phyloP scores from a whole-genome alignment of 192 early-diverging fungal genomes.

The Oehlia diaphana region DNA sequence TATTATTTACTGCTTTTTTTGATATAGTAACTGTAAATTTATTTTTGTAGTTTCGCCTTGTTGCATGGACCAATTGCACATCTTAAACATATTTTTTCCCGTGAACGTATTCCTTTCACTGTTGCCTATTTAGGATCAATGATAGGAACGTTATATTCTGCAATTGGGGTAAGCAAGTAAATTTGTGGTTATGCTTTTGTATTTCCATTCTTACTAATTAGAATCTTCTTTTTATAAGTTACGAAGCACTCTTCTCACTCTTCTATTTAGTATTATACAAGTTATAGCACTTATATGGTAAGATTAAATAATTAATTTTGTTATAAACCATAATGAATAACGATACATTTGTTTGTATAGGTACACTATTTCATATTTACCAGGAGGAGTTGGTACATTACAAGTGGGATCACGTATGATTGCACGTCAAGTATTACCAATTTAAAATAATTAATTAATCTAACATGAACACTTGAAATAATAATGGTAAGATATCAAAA shows the following conservation, averaged over 20 bases:
- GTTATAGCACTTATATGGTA: conserved; percentile 30
- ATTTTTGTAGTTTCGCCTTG: conserved; percentile 66
- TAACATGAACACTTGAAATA: no score
- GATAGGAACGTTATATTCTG: conserved; percentile 81
- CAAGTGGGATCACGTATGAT: conserved; percentile 10
- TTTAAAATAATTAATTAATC: not conserved
- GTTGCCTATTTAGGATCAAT: conserved; percentile 79
- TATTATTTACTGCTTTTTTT: not conserved
- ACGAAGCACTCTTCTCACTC: conserved; percentile 1
- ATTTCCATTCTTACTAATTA: not conserved
- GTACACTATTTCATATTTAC: conserved; percentile 26
- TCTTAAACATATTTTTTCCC: conserved; percentile 74
- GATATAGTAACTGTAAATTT: conserved; percentile 1
- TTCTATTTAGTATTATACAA: conserved; percentile 23
- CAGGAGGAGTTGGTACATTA: conserved; percentile 18
- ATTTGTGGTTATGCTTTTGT: not conserved
- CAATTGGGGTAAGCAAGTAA: conserved; percentile 63
- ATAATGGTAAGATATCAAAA: no score
- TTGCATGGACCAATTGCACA: conserved; percentile 82
- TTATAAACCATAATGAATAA: not conserved
- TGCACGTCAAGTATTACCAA: conserved; percentile 20
- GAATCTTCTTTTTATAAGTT: not conserved
- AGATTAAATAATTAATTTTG: not conserved
- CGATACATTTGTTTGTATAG: conserved; percentile 14
- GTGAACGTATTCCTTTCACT: conserved; percentile 81